phyloP scores from a whole-genome alignment of 306 rosid species.

The Cajanus cajan region DNA sequence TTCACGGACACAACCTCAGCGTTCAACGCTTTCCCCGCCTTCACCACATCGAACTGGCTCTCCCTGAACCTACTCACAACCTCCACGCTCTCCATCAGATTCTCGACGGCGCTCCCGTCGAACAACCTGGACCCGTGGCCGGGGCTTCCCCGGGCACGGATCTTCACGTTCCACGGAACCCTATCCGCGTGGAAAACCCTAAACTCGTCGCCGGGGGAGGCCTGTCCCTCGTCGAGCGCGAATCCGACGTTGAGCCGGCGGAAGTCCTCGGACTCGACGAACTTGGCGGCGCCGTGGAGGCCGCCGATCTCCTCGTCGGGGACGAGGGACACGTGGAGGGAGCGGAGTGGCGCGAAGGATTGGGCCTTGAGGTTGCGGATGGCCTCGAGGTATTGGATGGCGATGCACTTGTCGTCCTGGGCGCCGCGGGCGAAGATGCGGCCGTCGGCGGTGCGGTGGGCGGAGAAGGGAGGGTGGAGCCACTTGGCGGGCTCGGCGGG shows the following conservation, averaged over 20 bases:
- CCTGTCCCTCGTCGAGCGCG: conserved; percentile 85
- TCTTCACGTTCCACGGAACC: conserved; percentile 69
- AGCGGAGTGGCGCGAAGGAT: conserved; percentile 49
- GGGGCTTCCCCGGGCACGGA: conserved; percentile 59
- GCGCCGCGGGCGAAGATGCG: conserved; percentile 81
- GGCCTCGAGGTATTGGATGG: conserved; percentile 82
- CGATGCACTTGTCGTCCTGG: conserved; percentile 90
- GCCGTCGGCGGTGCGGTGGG: conserved; percentile 54
- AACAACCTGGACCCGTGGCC: conserved; percentile 86
- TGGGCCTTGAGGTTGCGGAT: conserved; percentile 51
- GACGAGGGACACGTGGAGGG: conserved; percentile 71
- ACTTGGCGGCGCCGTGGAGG: conserved; percentile 48
- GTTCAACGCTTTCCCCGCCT: conserved; percentile 66
- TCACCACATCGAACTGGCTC: conserved; percentile 74
- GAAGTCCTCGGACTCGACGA: conserved; percentile 57
- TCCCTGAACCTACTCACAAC: conserved; percentile 63
- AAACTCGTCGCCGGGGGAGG: conserved; percentile 62
- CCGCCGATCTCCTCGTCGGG: conserved; percentile 97
- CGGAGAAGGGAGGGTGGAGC: conserved; percentile 86
- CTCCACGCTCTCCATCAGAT: conserved; percentile 84
- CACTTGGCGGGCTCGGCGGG: conserved; percentile 87
- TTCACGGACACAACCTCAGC: conserved; percentile 85
- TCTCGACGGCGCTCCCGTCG: conserved; percentile 79
- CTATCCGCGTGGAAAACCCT: conserved; percentile 82
- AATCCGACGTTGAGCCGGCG: conserved; percentile 61